Conservation (phyloP, 179 eudicot species). For the Patellifolia procumbens region DNA sequence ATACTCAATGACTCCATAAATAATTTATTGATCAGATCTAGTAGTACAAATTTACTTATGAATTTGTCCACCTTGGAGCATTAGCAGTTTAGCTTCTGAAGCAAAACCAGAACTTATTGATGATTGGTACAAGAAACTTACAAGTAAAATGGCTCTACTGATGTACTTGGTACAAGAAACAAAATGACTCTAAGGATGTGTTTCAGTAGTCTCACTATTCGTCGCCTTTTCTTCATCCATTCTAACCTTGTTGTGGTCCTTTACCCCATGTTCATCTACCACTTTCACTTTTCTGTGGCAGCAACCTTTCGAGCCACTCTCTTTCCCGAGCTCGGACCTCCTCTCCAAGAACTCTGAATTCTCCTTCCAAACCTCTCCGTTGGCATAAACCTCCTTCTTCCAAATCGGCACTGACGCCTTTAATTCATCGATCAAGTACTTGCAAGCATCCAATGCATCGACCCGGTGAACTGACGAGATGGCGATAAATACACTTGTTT, state of each 20-base stretch:
- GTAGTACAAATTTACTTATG: constrained; percentile 21
- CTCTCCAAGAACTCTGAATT: constrained; percentile 77
- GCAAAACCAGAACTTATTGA: background rate
- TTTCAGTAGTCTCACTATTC: background rate
- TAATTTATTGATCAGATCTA: constrained; percentile 12
- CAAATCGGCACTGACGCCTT: constrained; percentile 91
- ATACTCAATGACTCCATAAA: background rate
- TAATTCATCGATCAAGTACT: constrained; percentile 74
- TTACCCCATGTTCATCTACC: constrained; percentile 27
- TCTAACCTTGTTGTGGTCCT: constrained; percentile 42
- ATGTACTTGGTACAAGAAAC: constrained; percentile 7
- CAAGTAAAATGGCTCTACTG: background rate
- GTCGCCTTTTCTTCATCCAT: constrained; percentile 33
- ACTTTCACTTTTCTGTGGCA: constrained; percentile 29
- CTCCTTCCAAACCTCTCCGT: constrained; percentile 96
- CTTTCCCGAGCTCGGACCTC: constrained; percentile 46
- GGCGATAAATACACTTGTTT: constrained; percentile 71
- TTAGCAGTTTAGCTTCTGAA: background rate
- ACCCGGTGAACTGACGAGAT: constrained; percentile 66
- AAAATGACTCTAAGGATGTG: background rate
- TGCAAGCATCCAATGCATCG: constrained; percentile 76
- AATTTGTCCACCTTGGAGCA: background rate
- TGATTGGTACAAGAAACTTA: background rate
- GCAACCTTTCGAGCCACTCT: constrained; percentile 16
- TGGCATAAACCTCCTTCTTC: constrained; percentile 88